These are phyloP conservation scores for Mrakia hoshinonis DNA, from an alignment of 768 basidiomycete genomes.

Conservation along the genomic window DNA sequence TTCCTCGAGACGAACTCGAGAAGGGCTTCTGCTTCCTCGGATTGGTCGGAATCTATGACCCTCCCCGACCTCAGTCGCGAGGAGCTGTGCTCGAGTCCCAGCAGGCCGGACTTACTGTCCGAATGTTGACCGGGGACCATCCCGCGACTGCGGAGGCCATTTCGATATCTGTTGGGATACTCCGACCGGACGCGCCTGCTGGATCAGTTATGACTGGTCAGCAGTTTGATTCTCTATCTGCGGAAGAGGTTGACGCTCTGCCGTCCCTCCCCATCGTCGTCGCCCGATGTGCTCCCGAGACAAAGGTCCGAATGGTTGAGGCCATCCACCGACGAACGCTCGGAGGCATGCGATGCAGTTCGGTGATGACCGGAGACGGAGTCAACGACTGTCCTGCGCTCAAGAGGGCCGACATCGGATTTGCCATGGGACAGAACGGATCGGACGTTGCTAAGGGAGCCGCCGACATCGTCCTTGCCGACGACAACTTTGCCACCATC, in stretches of 20 bases:
- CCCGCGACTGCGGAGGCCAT: constrained; percentile 51
- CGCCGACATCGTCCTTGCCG: constrained; percentile 56
- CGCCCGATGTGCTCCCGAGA: constrained; percentile 51
- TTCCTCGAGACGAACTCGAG: constrained; percentile 47
- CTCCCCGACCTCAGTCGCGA: constrained; percentile 51
- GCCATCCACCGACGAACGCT: constrained; percentile 51
- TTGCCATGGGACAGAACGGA: constrained; percentile 55
- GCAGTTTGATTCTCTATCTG: constrained; percentile 51
- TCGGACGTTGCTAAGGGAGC: constrained; percentile 56
- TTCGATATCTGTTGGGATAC: constrained; percentile 48
- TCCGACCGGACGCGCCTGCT: constrained; percentile 36
- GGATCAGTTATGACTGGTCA: constrained; percentile 43
- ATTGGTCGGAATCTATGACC: constrained; percentile 53
- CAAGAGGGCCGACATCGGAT: constrained; percentile 53
- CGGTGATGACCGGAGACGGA: constrained; percentile 53
- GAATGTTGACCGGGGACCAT: constrained; percentile 52
- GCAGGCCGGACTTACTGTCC: constrained; percentile 49
- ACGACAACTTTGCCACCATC: constrained; percentile 60
- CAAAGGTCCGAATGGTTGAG: constrained; percentile 53
- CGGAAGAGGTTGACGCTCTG: constrained; percentile 49
- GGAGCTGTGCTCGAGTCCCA: constrained; percentile 50
- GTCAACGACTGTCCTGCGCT: constrained; percentile 57
- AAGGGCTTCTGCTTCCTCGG: constrained; percentile 49
- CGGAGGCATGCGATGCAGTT: constrained; percentile 39
- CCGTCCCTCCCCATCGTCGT: constrained; percentile 51